Conservation (phyloP, 164 flowering plant species). For the Aristolochia contorta region DNA sequence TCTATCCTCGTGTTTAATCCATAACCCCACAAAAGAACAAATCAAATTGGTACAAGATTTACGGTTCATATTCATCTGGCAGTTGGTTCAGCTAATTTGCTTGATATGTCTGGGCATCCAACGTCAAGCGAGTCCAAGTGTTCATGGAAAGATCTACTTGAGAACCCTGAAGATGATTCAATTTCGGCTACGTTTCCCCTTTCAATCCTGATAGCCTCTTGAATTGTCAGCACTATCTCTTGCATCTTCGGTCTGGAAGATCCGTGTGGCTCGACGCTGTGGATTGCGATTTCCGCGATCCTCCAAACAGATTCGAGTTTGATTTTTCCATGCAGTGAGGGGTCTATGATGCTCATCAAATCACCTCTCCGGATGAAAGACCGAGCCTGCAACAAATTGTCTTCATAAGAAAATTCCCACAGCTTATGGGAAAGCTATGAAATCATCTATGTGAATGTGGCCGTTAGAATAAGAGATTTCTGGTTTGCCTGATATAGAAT, state of each 20-base stretch:
- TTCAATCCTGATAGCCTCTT: constrained; percentile 79
- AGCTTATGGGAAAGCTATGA: no score
- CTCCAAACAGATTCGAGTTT: constrained; percentile 89
- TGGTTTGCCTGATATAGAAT: no score
- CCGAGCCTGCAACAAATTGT: constrained; percentile 47
- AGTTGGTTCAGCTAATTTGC: constrained; percentile 40
- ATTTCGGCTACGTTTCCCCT: constrained; percentile 27
- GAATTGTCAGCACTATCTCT: constrained; percentile 70
- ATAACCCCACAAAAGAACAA: neutral
- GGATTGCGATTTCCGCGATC: constrained; percentile 74
- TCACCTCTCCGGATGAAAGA: constrained; percentile 75
- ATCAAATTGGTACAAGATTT: neutral
- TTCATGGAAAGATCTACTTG: constrained; percentile 40
- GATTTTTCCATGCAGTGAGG: constrained; percentile 35
- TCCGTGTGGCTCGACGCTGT: constrained; percentile 64
- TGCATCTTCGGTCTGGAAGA: constrained; percentile 79
- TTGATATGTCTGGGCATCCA: constrained; percentile 55
- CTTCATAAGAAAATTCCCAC: neutral
- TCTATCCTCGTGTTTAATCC: no score
- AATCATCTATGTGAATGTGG: no score
- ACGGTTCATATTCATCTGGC: constrained; percentile 37
- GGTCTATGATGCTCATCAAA: constrained; percentile 61
- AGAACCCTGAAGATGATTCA: constrained; percentile 26
- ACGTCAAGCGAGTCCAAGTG: constrained; percentile 61
- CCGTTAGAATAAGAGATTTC: no score